Base-by-base conservation (phyloP, 805 yeast species). In the Cyberlindnera americana region DNA sequence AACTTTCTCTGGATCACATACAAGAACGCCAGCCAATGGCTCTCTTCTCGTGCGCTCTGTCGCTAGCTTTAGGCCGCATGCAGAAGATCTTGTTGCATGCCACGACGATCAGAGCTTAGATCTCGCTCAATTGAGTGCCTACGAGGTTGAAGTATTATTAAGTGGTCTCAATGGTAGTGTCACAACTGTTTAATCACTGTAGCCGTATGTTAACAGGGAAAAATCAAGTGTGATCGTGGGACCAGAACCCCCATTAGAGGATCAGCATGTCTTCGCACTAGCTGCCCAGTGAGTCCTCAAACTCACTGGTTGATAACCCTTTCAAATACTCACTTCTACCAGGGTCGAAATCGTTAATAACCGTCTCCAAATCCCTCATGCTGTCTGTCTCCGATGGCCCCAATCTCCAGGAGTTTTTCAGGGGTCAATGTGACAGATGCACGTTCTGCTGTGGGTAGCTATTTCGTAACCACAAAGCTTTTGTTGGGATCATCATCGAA, bases 1-100 rank as follows among this genome's bases (percentile, higher is more conserved):
- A 12, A 33, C 40, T 9, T 14, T 40, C 19, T 24, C 29, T 10
- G 38, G 40, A 24, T 30, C 42, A 6, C 38, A 37, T 23, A 21
- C 29, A 10, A 27, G 38, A 10, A 44, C 42, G 3, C 40, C 44
- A 3, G 33, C 29, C 19, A 40, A 40, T 23, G 31, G 28, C 15
- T 40, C 44, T 9, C 34, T 24, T 4, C 35, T 43, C 11, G 29
- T 39, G 13, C 44, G 37, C 31, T 43, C 39, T 24, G 31, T 30
- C 14, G 33, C 35, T 4, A n/a, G 16, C 19, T 41, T 41, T 40
- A 38, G 13, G 13, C 3, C 7, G n/a, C 39, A 5, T 16, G n/a
- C n/a, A n/a, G n/a, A n/a, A n/a, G n/a, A n/a, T n/a, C n/a, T n/a
- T n/a, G n/a, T n/a, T n/a, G n/a, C n/a, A n/a, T n/a, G n/a, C n/a